Conservation (phyloP, 805 yeast genomes). For the Wickerhamomyces kurtzmanii region DNA sequence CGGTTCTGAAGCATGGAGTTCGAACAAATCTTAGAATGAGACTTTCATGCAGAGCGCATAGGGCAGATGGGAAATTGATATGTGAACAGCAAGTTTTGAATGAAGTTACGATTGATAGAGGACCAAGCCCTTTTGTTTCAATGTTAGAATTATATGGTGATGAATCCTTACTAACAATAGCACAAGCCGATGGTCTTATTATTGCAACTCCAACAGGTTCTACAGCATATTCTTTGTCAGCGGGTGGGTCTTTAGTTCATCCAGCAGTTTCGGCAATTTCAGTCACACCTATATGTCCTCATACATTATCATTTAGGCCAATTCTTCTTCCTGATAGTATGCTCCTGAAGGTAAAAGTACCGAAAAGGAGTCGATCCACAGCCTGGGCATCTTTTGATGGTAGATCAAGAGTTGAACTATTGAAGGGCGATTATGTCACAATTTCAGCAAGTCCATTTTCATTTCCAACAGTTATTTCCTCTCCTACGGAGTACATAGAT, state of each 20-base stretch:
- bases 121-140: conserved; percentile 88
- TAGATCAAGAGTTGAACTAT: conserved; percentile 70
- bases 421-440: conserved; percentile 77
- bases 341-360: conserved; percentile 74
- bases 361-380: conserved; percentile 71
- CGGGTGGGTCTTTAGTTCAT: conserved; percentile 92
- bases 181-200: conserved; percentile 91
- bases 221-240: conserved; percentile 90
- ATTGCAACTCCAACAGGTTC: conserved; percentile 95
- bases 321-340: conserved; percentile 90
- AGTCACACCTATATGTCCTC: conserved; percentile 95
- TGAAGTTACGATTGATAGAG: conserved; percentile 86
- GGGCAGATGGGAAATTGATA: conserved; percentile 23
- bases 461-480: conserved; percentile 82
- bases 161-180: conserved; percentile 73
- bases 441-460: conserved; percentile 84
- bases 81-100: conserved; percentile 74
- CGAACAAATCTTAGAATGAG: conserved; percentile 78
- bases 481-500: conserved; percentile 71
- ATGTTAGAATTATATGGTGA: conserved; percentile 87
- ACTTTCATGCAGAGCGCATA: conserved; percentile 68
- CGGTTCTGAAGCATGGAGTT: conserved; percentile 62
- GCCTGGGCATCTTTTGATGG: conserved; percentile 99
- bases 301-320: conserved; percentile 87
- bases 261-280: conserved; percentile 90